phyloP scores from a whole-genome alignment of 805 yeast genomes.

The Cyberlindnera mississippiensis region DNA sequence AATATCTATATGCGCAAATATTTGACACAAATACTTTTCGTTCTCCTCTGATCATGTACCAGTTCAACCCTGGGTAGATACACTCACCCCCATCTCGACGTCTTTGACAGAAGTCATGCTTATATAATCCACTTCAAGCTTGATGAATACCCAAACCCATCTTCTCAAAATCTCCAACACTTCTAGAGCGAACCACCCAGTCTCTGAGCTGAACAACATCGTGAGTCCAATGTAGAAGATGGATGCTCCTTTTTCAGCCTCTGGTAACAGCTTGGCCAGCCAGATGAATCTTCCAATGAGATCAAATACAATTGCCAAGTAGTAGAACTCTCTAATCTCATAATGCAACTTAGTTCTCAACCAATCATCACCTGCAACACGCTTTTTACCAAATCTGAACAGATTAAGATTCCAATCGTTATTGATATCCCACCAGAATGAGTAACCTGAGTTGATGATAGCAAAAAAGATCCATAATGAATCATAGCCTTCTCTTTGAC shows the following conservation, averaged over 20 bases:
- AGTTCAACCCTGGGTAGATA: not conserved
- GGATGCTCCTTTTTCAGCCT: slow-evolving; percentile 1
- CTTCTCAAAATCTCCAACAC: slow-evolving; percentile 75
- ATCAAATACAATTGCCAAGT: slow-evolving; percentile 55
- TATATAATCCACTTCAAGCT: slow-evolving; percentile 67
- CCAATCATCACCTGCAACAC: not conserved
- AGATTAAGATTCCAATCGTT: slow-evolving; percentile 75
- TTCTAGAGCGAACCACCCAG: slow-evolving; percentile 66
- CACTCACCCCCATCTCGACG: slow-evolving; percentile 12
- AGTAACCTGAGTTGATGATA: slow-evolving; percentile 65
- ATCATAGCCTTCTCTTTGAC: slow-evolving; percentile 13
- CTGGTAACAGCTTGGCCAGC: slow-evolving; percentile 49
- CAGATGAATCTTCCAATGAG: slow-evolving; percentile 70
- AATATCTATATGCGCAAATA: too few species aligned
- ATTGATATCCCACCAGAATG: slow-evolving; percentile 84
- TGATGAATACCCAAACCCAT: slow-evolving; percentile 85
- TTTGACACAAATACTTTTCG: too few species aligned
- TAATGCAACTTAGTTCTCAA: slow-evolving; percentile 8
- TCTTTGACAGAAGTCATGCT: slow-evolving; percentile 6
- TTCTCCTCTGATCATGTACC: too few species aligned
- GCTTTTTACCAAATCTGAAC: slow-evolving; percentile 31
- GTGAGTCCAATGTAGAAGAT: slow-evolving; percentile 9
- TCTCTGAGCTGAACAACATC: slow-evolving; percentile 32
- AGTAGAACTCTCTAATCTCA: slow-evolving; percentile 39
- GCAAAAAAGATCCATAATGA: slow-evolving; percentile 36